Evolutionary conservation across 495 filamentous ascomycete genomes (phyloP).

Genomic region (Annulohypoxylon stygium): DNA sequence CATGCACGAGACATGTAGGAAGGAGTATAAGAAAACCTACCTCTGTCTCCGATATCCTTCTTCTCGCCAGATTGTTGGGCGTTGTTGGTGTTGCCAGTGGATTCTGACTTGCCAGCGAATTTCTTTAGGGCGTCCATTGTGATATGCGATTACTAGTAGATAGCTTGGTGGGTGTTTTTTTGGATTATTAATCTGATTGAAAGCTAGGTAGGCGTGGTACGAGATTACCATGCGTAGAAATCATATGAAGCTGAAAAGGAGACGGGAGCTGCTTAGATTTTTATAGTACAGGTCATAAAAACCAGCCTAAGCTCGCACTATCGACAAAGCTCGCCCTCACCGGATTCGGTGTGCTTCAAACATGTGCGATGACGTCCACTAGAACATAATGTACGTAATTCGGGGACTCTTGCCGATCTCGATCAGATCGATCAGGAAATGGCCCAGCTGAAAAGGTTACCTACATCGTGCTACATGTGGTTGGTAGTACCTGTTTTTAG

Average conservation of each 20-base stretch:
- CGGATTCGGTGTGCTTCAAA: conserved; percentile 33
- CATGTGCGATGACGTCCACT: conserved; percentile 41
- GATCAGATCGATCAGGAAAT: conserved; percentile 19
- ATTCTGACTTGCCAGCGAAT: conserved; percentile 41
- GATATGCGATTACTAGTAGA: background rate
- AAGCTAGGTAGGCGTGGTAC: background rate
- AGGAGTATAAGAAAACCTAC: conserved; percentile 41
- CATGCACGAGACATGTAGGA: background rate
- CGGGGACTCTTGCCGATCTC: conserved; percentile 22
- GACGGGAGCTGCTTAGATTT: background rate
- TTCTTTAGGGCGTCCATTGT: conserved; percentile 61
- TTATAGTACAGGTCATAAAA: conserved; percentile 3
- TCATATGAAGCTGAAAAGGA: background rate
- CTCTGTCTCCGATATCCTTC: conserved; percentile 62
- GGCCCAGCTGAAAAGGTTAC: background rate
- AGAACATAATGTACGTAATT: conserved; percentile 37
- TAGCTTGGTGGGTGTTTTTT: background rate
- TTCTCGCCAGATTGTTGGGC: conserved; percentile 33
- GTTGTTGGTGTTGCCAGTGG: conserved; percentile 24
- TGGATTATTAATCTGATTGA: no score
- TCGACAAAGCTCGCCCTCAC: conserved; percentile 38
- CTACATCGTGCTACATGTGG: background rate
- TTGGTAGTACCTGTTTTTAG: conserved; percentile 7
- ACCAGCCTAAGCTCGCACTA: background rate
- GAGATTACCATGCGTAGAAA: background rate